These are phyloP conservation scores for Candida bentonensis DNA, from an alignment of 805 yeast species.

Conservation along the genomic window DNA sequence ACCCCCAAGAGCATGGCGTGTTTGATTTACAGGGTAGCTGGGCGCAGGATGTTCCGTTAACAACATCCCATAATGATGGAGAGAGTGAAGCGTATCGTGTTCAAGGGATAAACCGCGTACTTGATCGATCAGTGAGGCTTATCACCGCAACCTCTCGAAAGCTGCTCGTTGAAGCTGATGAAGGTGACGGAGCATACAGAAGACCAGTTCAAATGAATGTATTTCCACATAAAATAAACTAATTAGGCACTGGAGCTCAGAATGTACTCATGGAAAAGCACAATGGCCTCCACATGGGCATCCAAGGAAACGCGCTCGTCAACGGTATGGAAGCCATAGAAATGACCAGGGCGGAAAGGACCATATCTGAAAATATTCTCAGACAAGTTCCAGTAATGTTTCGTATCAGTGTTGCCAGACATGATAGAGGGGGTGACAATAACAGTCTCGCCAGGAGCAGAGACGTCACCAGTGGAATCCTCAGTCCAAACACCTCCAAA, in stretches of 20 bases:
- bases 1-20: not conserved
- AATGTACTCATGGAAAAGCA: conserved; percentile 19
- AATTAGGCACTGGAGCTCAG: conserved; percentile 9
- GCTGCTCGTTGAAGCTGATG: not conserved
- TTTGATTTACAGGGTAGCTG: too few relatives aligned
- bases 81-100: too few relatives aligned
- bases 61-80: too few relatives aligned
- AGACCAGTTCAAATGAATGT: not conserved
- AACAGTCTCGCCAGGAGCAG: conserved; percentile 22
- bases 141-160: not conserved
- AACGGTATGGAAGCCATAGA: conserved; percentile 37
- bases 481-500: conserved; percentile 18
- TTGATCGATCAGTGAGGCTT: not conserved
- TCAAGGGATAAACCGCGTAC: not conserved
- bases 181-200: not conserved
- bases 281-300: conserved; percentile 31
- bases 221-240: not conserved
- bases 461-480: conserved; percentile 8
- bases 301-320: conserved; percentile 42
- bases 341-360: conserved; percentile 30
- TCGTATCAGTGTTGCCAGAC: conserved; percentile 63
- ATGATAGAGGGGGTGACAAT: conserved; percentile 44
- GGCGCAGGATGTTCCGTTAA: too few relatives aligned
- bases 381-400: conserved; percentile 48
- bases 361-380: conserved; percentile 46